Conservation (phyloP, 2,329 filamentous ascomycete species). For the Microsporum ferrugineum region DNA sequence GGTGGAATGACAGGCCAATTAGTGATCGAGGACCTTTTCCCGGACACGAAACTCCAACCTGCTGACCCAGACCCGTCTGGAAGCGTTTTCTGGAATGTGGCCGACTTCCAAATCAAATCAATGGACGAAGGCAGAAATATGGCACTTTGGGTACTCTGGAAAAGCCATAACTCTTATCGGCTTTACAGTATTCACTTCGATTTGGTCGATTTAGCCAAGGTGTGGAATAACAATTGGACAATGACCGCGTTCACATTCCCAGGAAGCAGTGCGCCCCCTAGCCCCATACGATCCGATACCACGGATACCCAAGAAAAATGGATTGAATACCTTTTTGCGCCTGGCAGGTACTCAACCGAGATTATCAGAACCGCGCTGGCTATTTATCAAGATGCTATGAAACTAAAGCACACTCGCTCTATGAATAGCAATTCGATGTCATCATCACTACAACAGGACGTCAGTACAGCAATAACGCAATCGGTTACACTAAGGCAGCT, state of each 20-base stretch:
- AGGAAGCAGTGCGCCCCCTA: constrained; percentile 42
- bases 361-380: constrained; percentile 73
- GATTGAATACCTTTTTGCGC: constrained; percentile 71
- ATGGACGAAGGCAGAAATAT: constrained; percentile 44
- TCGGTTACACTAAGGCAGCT: constrained; percentile 55
- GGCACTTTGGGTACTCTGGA: constrained; percentile 68
- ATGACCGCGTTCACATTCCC: constrained; percentile 52
- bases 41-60: constrained; percentile 52
- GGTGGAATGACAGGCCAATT: constrained; percentile 47
- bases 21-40: constrained; percentile 60
- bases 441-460: constrained; percentile 59
- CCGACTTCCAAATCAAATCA: constrained; percentile 57
- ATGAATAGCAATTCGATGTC: constrained; percentile 27
- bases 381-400: constrained; percentile 61
- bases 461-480: constrained; percentile 60
- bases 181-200: constrained; percentile 64
- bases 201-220: constrained; percentile 48
- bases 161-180: constrained; percentile 69
- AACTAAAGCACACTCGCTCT: constrained; percentile 22
- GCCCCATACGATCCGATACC: constrained; percentile 52
- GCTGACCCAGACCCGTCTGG: constrained; percentile 50
- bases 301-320: constrained; percentile 70
- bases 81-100: constrained; percentile 67
- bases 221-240: constrained; percentile 61
- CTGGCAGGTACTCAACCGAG: constrained; percentile 66